Base-by-base conservation (phyloP, 2,329 filamentous ascomycete genomes). In the Colletotrichum phormii region DNA sequence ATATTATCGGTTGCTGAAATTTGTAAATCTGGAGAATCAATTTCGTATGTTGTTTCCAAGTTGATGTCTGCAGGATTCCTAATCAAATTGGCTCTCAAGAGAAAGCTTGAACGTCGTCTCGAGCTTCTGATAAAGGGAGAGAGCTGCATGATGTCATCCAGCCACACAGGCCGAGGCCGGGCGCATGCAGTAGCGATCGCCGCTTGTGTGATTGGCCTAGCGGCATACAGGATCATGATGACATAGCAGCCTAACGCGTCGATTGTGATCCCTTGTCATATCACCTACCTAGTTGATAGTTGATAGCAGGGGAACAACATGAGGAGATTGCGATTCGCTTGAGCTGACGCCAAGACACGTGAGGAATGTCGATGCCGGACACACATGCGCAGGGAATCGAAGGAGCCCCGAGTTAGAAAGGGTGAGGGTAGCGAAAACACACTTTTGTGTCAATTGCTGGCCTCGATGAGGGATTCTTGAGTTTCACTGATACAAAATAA, bases 81-180 rank as follows among this genome's bases (percentile, higher is more conserved):
- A 11, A 13, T 8, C 18, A 49, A 22, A 42, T 7, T 15, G 18
- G 18, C 18, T 22, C 18, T 49, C 7, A 49, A 49, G 9, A 8
- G 8, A 49, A 7, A 49, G 15, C 42, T 49, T n/a, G 42, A n/a
- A n/a, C n/a, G 18, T 49, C 18, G 33, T 26, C 37, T 12, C 11
- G 31, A 26, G 26, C 46, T 53, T 57, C 12, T 64, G 53, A 64
- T 64, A 70, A 70, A 37, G 24, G 26, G 42, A 46, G 13, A 2
- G 42, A 18, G 42, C 31, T 46, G 2, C 33, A 72, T 72, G 66
- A 72, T 72, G 66, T 72, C 70, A 72, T 72, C 26, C 33, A 46
- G 60, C 54, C 33, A 59, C 55, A 2, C 6, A n/a, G 9, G 54
- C 33, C 53, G 46, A n/a, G 33, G n/a, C 8, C n/a, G 8, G 33